phyloP scores from a whole-genome alignment of 1,284 basidiomycete genomes.

The Salmacisia buchloeana region DNA sequence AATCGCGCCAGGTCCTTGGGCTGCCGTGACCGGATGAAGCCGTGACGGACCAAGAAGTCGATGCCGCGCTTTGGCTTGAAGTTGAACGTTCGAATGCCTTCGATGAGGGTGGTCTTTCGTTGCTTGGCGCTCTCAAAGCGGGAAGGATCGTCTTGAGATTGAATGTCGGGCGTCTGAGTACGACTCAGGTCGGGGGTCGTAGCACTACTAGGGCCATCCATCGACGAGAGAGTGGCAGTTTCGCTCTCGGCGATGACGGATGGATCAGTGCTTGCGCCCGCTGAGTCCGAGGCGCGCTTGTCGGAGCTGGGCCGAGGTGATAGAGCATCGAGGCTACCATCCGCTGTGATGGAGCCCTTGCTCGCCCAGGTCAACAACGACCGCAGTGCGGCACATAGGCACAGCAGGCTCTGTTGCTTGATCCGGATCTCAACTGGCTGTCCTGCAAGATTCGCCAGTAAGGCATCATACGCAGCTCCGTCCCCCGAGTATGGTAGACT shows the following conservation, averaged over 20 bases:
- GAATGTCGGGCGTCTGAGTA: slow-evolving; percentile 1
- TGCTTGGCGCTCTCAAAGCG: slow-evolving; percentile 94
- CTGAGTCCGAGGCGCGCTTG: background rate
- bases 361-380: slow-evolving; percentile 46
- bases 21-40: slow-evolving; percentile 72
- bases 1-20: slow-evolving; percentile 82
- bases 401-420: slow-evolving; percentile 47
- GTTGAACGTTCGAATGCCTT: slow-evolving; percentile 97
- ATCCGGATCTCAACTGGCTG: slow-evolving; percentile 43
- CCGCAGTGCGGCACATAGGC: slow-evolving; percentile 46
- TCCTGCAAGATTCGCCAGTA: slow-evolving; percentile 10
- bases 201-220: background rate
- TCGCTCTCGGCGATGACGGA: too few species aligned
- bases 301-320: background rate
- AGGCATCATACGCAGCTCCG: background rate
- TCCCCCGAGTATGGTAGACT: background rate
- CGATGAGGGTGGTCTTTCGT: slow-evolving; percentile 88
- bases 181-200: slow-evolving; percentile 2
- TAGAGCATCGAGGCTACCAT: background rate
- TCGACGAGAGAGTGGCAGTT: background rate
- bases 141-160: slow-evolving; percentile 72
- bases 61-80: slow-evolving; percentile 87
- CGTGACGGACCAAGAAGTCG: slow-evolving; percentile 78
- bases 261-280: background rate
- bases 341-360: slow-evolving; percentile 17